phyloP scores from a whole-genome alignment of 495 filamentous ascomycete genomes.

The Penicillium cosmopolitanum region DNA sequence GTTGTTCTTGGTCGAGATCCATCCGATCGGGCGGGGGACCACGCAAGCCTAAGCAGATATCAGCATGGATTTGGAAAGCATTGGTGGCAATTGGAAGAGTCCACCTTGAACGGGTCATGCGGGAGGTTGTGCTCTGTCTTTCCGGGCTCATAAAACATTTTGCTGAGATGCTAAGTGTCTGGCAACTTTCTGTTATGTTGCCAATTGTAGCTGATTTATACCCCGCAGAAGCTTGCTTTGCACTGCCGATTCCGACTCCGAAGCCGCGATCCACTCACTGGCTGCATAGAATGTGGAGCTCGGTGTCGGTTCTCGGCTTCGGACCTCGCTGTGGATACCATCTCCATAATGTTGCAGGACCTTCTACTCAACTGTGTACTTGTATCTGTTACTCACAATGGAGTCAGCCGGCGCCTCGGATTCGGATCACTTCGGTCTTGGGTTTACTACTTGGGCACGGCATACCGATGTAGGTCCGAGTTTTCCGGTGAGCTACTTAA shows the following conservation, averaged over 20 bases:
- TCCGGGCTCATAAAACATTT: constrained; percentile 42
- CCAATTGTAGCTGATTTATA: not conserved
- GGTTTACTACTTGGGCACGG: not conserved
- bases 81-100: not conserved
- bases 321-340: not conserved
- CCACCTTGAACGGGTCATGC: constrained; percentile 48
- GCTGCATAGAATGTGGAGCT: not conserved
- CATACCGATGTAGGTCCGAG: constrained; percentile 2
- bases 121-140: constrained; percentile 41
- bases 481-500: constrained; percentile 7
- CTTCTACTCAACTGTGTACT: not conserved
- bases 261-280: not conserved
- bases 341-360: not conserved
- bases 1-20: constrained; percentile 46
- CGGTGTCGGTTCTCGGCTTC: not conserved
- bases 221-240: not conserved
- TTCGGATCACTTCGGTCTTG: not conserved
- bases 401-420: not conserved
- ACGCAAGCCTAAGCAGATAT: constrained; percentile 36
- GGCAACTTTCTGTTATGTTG: not conserved
- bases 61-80: not conserved
- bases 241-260: not conserved
- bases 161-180: constrained; percentile 6
- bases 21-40: constrained; percentile 49
- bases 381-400: not conserved